Base-by-base conservation (phyloP, 257 asterid species). In the Ballota nigra region DNA sequence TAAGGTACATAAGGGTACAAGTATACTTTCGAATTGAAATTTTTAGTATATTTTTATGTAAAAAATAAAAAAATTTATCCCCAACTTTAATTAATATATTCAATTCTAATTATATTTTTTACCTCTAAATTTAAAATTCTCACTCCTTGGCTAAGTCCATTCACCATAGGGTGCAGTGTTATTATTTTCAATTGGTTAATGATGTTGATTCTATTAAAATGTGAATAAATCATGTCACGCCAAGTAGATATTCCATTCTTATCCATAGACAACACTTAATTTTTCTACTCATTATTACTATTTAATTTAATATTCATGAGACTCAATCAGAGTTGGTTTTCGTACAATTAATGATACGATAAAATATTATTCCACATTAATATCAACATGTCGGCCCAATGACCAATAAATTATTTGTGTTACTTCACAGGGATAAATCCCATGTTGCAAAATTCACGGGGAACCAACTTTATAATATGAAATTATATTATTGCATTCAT, bases 231-330 rank as follows among this genome's bases (percentile, higher is more conserved):
- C 40, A 63, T 41, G 76, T 56, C 76, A 45, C 52, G 53, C 51
- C 69, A 22, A 33, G 4, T 40, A 6, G 43, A 56, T 10, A 56
- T 78, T 55, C 61, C 58, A 51, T 63, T 78, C 76, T 78, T 74
- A 78, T 78, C 79, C 63, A 77, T 19, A 52, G 43, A 15, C 52
- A 43, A 53, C 43, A 69, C 9, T 38, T 13, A 26, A 5, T 0
- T 56, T 66, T 31, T 16, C 6, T 38, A 38, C 45, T 41, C 49
- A 43, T 60, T 49, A 24, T 67, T 66, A 19, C 51, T 8, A 1
- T 26, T 1, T 26, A 55, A 2, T 29, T 8, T 6, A 51, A 24
- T 34, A 55, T 8, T 36, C 22, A 33, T 40, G 38, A 64, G 22
- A 24, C 62, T 36, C 62, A 40, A 66, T 66, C 29, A 47, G 22